Evolutionary conservation across 2,329 filamentous ascomycete species (phyloP).

Genomic region (Furcasterigmium furcatum): DNA sequence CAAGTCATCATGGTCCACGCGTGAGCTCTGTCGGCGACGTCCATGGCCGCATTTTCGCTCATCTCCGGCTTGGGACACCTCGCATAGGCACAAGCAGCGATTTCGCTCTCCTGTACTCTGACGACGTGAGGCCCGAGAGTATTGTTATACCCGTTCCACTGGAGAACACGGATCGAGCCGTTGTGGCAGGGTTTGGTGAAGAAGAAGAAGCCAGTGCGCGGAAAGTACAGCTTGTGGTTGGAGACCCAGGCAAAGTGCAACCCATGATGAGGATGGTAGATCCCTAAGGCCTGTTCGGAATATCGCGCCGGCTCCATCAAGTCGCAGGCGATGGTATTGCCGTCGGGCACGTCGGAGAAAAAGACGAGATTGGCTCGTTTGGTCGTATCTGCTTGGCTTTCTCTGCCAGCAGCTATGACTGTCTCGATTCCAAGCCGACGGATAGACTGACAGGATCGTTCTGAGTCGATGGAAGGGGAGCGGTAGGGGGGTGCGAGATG

Average conservation of each 20-base stretch:
- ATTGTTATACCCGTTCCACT: constrained; percentile 35
- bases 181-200: constrained; percentile 28
- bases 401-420: too few species aligned
- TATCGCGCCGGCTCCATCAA: constrained; percentile 34
- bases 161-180: constrained; percentile 38
- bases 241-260: constrained; percentile 59
- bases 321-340: constrained; percentile 53
- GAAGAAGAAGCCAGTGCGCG: constrained; percentile 58
- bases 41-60: not conserved
- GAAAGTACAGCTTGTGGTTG: constrained; percentile 40
- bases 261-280: constrained; percentile 52
- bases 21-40: not conserved
- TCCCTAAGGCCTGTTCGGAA: constrained; percentile 46
- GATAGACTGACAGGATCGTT: constrained; percentile 8
- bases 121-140: not conserved
- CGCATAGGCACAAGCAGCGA: not conserved
- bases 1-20: constrained; percentile 50
- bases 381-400: too few species aligned
- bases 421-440: constrained; percentile 40
- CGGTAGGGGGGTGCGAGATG: too few species aligned
- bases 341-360: constrained; percentile 46
- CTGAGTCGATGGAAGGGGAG: too few species aligned
- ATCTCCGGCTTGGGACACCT: not conserved
- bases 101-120: not conserved
- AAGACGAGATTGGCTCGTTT: constrained; percentile 33